Evolutionary conservation across 2,329 filamentous ascomycete species (phyloP).

Genomic region (Aspergillus uvarum): DNA sequence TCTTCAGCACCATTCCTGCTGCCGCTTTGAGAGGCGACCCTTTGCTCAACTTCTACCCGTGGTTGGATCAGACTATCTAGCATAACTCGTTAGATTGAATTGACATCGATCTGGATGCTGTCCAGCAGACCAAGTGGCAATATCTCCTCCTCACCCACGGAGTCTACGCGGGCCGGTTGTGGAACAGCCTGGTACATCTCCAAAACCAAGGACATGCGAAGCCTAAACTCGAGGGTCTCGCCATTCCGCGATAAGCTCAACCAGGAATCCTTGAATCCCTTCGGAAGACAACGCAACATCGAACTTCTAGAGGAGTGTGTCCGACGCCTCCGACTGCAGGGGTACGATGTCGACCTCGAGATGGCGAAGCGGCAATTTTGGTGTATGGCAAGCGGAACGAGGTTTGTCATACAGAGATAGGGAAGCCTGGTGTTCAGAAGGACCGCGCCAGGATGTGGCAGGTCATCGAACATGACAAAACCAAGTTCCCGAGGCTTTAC

Average conservation of each 20-base stretch:
- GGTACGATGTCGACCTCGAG: neutral
- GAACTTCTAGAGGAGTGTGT: neutral
- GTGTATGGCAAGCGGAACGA: neutral
- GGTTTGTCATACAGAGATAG: neutral
- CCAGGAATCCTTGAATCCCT: neutral
- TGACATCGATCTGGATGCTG: neutral
- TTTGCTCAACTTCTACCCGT: too few relatives aligned
- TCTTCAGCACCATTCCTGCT: too few relatives aligned
- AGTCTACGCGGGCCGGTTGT: slow-evolving; percentile 2
- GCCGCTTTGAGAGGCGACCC: too few relatives aligned
- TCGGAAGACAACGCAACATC: neutral
- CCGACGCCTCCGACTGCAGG: neutral
- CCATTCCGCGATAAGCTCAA: slow-evolving; percentile 6
- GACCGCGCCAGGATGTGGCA: neutral
- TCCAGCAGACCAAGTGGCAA: neutral
- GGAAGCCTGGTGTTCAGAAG: neutral
- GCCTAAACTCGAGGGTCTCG: neutral
- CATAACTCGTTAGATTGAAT: too few relatives aligned
- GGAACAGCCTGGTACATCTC: neutral
- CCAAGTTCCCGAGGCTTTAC: neutral
- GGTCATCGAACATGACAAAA: neutral
- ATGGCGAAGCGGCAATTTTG: neutral
- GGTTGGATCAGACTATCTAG: too few relatives aligned
- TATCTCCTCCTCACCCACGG: neutral
- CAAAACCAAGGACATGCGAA: neutral